Evolutionary conservation across 371 early-diverging fungal genomes (phyloP).

Genomic region (Rhizopus stolonifer): DNA sequence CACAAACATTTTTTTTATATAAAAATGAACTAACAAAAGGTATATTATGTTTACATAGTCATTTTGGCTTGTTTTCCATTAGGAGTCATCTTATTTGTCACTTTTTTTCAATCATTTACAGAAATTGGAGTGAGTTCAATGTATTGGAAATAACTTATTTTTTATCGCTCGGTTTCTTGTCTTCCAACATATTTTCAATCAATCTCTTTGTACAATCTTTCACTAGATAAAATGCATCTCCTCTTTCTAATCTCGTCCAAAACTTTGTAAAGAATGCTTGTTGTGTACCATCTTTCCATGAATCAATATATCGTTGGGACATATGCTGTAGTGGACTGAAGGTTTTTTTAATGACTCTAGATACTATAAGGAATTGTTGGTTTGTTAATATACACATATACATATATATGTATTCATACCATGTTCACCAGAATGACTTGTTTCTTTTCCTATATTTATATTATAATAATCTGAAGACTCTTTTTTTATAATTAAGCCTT

Average conservation of each 20-base stretch:
- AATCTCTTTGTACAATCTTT: conserved; percentile 30
- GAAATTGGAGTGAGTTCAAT: conserved; percentile 11
- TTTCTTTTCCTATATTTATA: conserved; percentile 21
- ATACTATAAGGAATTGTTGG: conserved; percentile 3
- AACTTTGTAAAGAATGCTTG: conserved; percentile 35
- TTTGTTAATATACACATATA: too few species aligned
- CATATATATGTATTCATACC: conserved; percentile 6
- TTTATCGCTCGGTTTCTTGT: conserved; percentile 28
- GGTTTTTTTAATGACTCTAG: conserved; percentile 15
- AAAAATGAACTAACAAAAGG: background rate
- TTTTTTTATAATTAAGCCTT: conserved; percentile 7
- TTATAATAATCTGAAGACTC: conserved; percentile 20
- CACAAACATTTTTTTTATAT: background rate
- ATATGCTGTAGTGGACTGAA: conserved; percentile 24
- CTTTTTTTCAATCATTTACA: conserved; percentile 6
- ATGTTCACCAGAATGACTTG: conserved; percentile 18
- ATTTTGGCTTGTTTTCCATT: conserved; percentile 18
- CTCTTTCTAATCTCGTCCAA: conserved; percentile 29
- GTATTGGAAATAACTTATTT: conserved; percentile 20
- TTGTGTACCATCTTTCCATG: conserved; percentile 40
- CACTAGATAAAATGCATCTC: conserved; percentile 43
- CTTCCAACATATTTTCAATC: conserved; percentile 25
- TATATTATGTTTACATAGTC: conserved; percentile 6
- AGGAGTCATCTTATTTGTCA: conserved; percentile 17
- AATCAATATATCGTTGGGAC: conserved; percentile 26